These are phyloP conservation scores for Boletus rubropictus DNA, from an alignment of 768 basidiomycete species.

Conservation along the genomic window DNA sequence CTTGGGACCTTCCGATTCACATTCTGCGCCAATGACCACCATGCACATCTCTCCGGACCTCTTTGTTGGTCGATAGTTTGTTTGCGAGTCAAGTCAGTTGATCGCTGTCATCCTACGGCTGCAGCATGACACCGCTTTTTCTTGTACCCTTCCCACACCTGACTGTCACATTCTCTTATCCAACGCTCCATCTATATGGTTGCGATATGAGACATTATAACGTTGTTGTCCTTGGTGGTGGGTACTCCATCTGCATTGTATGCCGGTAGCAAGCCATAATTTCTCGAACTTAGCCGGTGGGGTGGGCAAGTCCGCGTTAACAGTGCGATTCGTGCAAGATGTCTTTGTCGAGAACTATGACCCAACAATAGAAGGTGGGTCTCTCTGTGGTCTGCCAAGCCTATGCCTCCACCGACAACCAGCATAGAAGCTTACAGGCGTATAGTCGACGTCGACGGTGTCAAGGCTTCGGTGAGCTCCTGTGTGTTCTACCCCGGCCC, in stretches of 20 bases:
- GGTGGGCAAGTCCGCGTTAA: slow-evolving; percentile 83
- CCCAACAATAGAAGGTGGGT: slow-evolving; percentile 76
- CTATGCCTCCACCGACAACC: slow-evolving; percentile 7
- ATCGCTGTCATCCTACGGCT: not conserved
- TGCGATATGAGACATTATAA: slow-evolving; percentile 63
- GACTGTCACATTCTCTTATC: slow-evolving; percentile 9
- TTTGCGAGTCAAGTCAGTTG: slow-evolving; percentile 3
- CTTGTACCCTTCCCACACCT: slow-evolving; percentile 21
- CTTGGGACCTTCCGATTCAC: too few relatives aligned
- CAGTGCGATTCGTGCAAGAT: slow-evolving; percentile 71
- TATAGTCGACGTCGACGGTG: slow-evolving; percentile 59
- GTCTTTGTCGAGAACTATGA: slow-evolving; percentile 74
- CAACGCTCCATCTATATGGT: not conserved
- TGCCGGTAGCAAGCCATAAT: slow-evolving; percentile 1
- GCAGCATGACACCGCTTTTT: slow-evolving; percentile 14
- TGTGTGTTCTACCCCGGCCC: slow-evolving; percentile 16
- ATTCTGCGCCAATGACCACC: too few relatives aligned
- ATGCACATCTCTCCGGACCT: not conserved
- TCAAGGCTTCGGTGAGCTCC: slow-evolving; percentile 48
- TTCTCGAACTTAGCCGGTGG: slow-evolving; percentile 57
- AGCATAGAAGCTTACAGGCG: slow-evolving; percentile 65
- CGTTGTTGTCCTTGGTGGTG: slow-evolving; percentile 78
- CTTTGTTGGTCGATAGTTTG: not conserved
- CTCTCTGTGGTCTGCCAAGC: not conserved
- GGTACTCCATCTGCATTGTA: slow-evolving; percentile 18